These are phyloP conservation scores for Echeveria elegans DNA, from an alignment of 164 flowering plant species.

Conservation along the genomic window DNA sequence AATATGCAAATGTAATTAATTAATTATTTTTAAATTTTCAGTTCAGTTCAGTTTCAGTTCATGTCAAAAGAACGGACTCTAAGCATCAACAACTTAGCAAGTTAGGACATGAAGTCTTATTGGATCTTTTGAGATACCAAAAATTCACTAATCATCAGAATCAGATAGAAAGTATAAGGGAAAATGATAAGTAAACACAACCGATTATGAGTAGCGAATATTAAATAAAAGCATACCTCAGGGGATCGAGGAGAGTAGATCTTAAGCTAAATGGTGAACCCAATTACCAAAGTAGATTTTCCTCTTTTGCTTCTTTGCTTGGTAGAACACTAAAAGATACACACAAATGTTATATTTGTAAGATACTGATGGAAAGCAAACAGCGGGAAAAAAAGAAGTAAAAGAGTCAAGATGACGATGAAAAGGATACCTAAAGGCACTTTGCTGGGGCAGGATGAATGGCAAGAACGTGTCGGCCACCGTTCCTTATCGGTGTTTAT, in stretches of 20 bases:
- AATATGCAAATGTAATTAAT: too few relatives aligned
- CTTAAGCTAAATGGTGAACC: neutral
- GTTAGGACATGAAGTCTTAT: neutral
- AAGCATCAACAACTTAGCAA: neutral
- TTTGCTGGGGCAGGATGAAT: neutral
- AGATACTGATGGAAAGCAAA: neutral
- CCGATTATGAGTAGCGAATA: too few relatives aligned
- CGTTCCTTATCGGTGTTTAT: neutral
- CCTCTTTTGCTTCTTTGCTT: neutral
- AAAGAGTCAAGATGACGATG: neutral
- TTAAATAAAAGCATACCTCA: neutral
- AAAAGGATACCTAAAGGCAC: conserved; percentile 1
- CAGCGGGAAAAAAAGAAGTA: neutral
- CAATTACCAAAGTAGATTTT: conserved; percentile 1
- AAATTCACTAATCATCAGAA: neutral
- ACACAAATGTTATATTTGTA: neutral
- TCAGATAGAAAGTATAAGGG: neutral
- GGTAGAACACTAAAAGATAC: neutral
- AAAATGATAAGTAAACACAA: too few relatives aligned
- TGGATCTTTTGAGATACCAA: neutral
- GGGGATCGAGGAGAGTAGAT: neutral
- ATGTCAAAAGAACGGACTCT: too few relatives aligned
- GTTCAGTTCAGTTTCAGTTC: too few relatives aligned
- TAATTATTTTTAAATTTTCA: too few relatives aligned
- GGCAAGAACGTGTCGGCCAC: conserved; percentile 4